Percentiles rank a stretch among this genome's conserved stretches.
phyloP scores from a whole-genome alignment of 495 filamentous ascomycete genomes.

The Tetracladium setigerum region DNA sequence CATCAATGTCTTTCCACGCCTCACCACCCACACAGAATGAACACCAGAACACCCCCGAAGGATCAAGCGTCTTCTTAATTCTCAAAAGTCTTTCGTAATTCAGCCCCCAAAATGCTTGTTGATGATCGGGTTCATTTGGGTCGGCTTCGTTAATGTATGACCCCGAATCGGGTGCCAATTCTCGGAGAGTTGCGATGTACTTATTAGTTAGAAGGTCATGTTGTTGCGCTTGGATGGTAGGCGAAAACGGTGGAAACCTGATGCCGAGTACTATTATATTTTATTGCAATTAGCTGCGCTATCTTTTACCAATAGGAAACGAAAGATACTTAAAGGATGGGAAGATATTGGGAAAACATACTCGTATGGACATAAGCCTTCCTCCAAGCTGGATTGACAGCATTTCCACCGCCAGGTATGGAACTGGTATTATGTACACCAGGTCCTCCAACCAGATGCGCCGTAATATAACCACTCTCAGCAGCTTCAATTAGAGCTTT shows the following conservation, averaged over 20 bases:
- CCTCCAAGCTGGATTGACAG: slow-evolving; percentile 38
- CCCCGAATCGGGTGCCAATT: slow-evolving; percentile 12
- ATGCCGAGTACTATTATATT: no score
- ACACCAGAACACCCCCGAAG: slow-evolving; percentile 50
- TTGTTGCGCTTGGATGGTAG: no score
- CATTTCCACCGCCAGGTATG: slow-evolving; percentile 23
- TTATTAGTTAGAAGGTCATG: not conserved
- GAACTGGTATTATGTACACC: slow-evolving; percentile 23
- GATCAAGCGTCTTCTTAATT: slow-evolving; percentile 50
- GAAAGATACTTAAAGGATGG: not conserved
- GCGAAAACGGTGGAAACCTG: no score
- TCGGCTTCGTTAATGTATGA: slow-evolving; percentile 34
- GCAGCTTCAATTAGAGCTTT: slow-evolving; percentile 25
- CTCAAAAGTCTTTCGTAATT: slow-evolving; percentile 37
- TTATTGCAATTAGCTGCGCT: no score
- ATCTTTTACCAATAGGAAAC: no score
- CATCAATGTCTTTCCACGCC: slow-evolving; percentile 37
- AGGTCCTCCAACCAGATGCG: slow-evolving; percentile 38
- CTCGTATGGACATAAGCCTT: slow-evolving; percentile 29
- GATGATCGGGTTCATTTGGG: slow-evolving; percentile 37
- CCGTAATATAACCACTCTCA: slow-evolving; percentile 25
- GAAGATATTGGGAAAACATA: not conserved
- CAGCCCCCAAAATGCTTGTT: slow-evolving; percentile 41
- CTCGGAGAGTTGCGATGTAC: slow-evolving; percentile 5
- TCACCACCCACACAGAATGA: slow-evolving; percentile 54